Evolutionary conservation across 2,329 filamentous ascomycete species (phyloP), one percentile per base, ranked within the genome.

Genomic region (Cordyceps cicadae): DNA sequence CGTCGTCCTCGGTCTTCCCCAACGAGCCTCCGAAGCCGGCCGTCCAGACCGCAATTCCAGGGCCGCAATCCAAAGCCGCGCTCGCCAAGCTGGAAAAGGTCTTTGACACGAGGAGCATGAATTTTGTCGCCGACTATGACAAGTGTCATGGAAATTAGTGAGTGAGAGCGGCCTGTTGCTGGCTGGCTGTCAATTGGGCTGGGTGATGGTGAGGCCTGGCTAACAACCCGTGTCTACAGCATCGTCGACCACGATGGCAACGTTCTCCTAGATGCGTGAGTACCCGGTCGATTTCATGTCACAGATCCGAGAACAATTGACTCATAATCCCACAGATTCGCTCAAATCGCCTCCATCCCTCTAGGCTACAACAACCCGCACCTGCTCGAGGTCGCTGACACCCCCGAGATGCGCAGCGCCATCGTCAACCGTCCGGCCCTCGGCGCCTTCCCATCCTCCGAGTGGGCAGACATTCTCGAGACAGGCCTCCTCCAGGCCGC

Each of bases 301-400:
- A 19, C 2, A 41, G 4, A 24, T 7, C n/a, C 1, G 43, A 21
- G 6, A 50, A 3, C 8, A 15, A 14, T 12, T 12, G 12, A 12
- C 34, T 24, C 39, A 26, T 3, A 17, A 26, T 3, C 24, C 6
- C 5, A n/a, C 65, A 88, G 87, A 62, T 93, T 93, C 71, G 89
- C 92, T 55, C 92, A 96, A 76, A 96, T 96, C 70, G 92, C 92
- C 64, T 96, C 90, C 48, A 96, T 96, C 68, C 89, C 92, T 3
- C 81, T 96, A 49, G 92, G 92, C 63, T 96, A 96, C 82, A 96
- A 93, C 81, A 96, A 96, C 78, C 87, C 90, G 5, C 76, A 81
- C 65, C 82, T 96, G 64, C 78, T 84, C 66, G 80, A 85, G 67
- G 85, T 87, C 39, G 89, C 90, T 26, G 82, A 83, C 63, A 88